phyloP scores from a whole-genome alignment of 2,329 filamentous ascomycete species.

The Alternaria dauci region DNA sequence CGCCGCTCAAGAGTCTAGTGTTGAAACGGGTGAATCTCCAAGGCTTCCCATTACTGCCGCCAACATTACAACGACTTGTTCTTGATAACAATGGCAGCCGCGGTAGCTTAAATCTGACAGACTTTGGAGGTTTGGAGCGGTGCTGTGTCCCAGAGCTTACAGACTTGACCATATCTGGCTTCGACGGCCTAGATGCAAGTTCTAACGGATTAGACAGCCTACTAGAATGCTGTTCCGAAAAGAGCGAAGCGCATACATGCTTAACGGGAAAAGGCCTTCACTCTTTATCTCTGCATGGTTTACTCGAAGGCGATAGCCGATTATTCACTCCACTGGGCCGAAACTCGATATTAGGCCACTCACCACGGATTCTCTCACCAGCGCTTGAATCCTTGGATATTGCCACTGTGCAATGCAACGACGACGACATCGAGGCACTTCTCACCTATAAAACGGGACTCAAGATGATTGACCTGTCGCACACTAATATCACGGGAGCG shows the following conservation, averaged over 20 bases:
- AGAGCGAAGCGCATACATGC: neutral
- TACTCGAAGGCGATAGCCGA: neutral
- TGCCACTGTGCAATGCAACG: conserved; percentile 29
- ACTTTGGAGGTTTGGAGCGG: neutral
- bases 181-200: conserved; percentile 9
- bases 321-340: neutral
- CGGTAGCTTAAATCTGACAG: neutral
- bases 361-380: conserved; percentile 35
- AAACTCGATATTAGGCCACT: conserved; percentile 20
- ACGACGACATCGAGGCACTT: conserved; percentile 45
- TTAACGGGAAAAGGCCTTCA: conserved; percentile 9
- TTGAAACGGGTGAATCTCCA: conserved; percentile 15
- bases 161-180: conserved; percentile 28
- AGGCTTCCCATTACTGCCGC: conserved; percentile 22
- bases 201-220: conserved; percentile 15
- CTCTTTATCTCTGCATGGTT: neutral
- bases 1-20: conserved; percentile 21
- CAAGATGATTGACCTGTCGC: conserved; percentile 46
- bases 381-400: conserved; percentile 28
- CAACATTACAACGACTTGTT: conserved; percentile 27
- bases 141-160: conserved; percentile 19
- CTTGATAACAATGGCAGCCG: conserved; percentile 4
- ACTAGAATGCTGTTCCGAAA: conserved; percentile 19
- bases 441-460: conserved; percentile 28
- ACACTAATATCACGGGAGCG: conserved; percentile 52